phyloP scores from a whole-genome alignment of 768 basidiomycete genomes.

The Leucogyrophana mollusca region DNA sequence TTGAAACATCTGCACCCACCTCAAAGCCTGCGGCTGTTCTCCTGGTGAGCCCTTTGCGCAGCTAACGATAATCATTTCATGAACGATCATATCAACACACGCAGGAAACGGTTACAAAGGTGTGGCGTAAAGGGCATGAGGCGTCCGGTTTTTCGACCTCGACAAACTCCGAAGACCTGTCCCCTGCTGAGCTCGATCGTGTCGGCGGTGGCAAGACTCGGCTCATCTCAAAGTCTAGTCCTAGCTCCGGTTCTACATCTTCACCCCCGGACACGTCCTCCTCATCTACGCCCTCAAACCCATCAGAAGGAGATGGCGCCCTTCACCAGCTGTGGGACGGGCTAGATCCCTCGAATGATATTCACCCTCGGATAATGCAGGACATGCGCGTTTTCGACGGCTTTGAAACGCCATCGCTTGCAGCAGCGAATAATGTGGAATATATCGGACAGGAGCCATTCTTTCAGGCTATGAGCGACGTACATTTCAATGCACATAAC shows the following conservation, averaged over 20 bases:
- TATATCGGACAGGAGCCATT: constrained; percentile 24
- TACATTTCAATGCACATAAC: constrained; percentile 24
- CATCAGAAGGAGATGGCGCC: constrained; percentile 1
- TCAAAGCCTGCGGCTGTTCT: constrained; percentile 46
- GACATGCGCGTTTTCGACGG: constrained; percentile 49
- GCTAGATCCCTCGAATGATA: constrained; percentile 6
- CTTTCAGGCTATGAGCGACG: constrained; percentile 28
- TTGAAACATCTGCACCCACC: constrained; percentile 44
- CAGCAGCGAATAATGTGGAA: constrained; percentile 23
- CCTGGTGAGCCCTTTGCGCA: constrained; percentile 32
- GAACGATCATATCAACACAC: not conserved
- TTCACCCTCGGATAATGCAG: constrained; percentile 43
- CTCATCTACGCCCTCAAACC: constrained; percentile 8
- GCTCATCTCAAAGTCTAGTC: constrained; percentile 30
- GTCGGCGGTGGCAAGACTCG: constrained; percentile 52
- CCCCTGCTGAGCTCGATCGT: constrained; percentile 50
- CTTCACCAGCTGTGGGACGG: constrained; percentile 2
- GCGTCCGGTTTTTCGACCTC: constrained; percentile 26
- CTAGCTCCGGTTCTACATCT: constrained; percentile 7
- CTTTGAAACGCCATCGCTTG: constrained; percentile 20
- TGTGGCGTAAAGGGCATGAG: constrained; percentile 45
- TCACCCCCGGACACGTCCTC: constrained; percentile 13
- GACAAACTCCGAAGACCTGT: constrained; percentile 21
- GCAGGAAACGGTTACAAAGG: constrained; percentile 39
- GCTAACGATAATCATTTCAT: not conserved